Base-by-base conservation (phyloP, 257 asterid genomes). In the Gentiana straminea region DNA sequence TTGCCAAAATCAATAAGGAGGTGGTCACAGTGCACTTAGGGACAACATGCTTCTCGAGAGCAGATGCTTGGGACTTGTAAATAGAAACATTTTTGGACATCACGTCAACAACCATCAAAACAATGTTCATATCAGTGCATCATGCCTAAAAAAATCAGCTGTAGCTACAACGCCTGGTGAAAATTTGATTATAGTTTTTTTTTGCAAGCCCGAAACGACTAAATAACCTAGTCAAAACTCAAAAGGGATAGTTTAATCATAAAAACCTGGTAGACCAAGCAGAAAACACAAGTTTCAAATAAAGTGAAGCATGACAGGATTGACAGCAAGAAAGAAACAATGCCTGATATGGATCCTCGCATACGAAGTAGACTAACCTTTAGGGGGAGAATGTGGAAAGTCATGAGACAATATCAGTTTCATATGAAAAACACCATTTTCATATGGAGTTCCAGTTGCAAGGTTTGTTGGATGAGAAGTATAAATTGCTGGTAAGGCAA, bases 371-470 rank as follows among this genome's bases (percentile, higher is more conserved):
- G 4, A 68, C 78, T 56, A 49, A 91, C 98, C 98, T 91, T 81
- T 87, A 3, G 96, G 96, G 45, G 98, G 94, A 57, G 90, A 75
- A 13, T 88, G 88, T 13, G 98, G 98, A 70, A 91, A 91, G 74
- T 91, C 98, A 63, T 74, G 83, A 55, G 95, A 84, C 64, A 91
- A 55, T 61, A 81, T 83, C 84, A 87, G 67, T 83, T 83, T 91
- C 98, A 84, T 91, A 52, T 90, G 95, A 50, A 91, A 91, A 58
- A 79, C 64, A 2, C 98, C 98, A 59, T 87, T 85, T 66, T 91
- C 97, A 50, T 87, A 91, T 2, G 98, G 98, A 41, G 98, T 91
- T 61, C 97, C 97, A 72, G 93, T 96, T 91, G 98, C 78, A 75
- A 62, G 24, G 65, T 58, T 67, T 49, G 57, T 38, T 38, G 48